Conservation (phyloP, 257 asterid species). For the Oldenlandia corymbosa region DNA sequence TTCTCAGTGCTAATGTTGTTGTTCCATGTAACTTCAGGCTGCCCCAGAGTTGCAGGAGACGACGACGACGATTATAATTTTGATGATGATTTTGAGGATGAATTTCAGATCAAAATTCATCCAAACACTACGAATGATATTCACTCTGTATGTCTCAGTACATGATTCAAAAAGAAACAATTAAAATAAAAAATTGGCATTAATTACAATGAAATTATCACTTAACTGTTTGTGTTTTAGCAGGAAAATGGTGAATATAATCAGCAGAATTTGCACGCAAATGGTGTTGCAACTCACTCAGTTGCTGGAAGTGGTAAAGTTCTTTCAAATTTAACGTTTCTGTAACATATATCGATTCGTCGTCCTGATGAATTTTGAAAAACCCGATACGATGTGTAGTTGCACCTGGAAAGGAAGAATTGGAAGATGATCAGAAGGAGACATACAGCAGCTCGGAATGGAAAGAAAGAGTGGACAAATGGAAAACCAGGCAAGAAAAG, state of each 20-base stretch:
- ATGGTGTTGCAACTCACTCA: slow-evolving; percentile 36
- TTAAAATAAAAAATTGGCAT: too few species aligned
- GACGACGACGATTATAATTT: slow-evolving; percentile 52
- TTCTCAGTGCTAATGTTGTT: background rate
- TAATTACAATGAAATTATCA: too few species aligned
- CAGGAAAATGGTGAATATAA: slow-evolving; percentile 51
- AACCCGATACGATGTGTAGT: slow-evolving; percentile 17
- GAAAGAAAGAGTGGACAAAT: slow-evolving; percentile 74
- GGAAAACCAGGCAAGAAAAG: slow-evolving; percentile 77
- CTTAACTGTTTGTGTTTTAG: background rate
- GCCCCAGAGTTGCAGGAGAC: slow-evolving; percentile 64
- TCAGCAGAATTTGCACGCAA: slow-evolving; percentile 31
- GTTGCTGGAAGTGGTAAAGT: slow-evolving; percentile 62
- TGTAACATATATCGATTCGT: background rate
- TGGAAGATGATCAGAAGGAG: slow-evolving; percentile 57
- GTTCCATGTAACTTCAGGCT: slow-evolving; percentile 28
- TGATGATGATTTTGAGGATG: slow-evolving; percentile 64
- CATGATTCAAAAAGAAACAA: too few species aligned
- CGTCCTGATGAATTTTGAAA: too few species aligned
- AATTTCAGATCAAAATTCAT: slow-evolving; percentile 43
- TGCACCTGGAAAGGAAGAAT: slow-evolving; percentile 57
- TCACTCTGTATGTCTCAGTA: slow-evolving; percentile 5
- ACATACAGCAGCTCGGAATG: slow-evolving; percentile 52
- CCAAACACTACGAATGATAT: slow-evolving; percentile 15
- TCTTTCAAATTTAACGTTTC: too few species aligned